Evolutionary conservation across 1,284 basidiomycete genomes (phyloP).

Genomic region (Tilletia caries): DNA sequence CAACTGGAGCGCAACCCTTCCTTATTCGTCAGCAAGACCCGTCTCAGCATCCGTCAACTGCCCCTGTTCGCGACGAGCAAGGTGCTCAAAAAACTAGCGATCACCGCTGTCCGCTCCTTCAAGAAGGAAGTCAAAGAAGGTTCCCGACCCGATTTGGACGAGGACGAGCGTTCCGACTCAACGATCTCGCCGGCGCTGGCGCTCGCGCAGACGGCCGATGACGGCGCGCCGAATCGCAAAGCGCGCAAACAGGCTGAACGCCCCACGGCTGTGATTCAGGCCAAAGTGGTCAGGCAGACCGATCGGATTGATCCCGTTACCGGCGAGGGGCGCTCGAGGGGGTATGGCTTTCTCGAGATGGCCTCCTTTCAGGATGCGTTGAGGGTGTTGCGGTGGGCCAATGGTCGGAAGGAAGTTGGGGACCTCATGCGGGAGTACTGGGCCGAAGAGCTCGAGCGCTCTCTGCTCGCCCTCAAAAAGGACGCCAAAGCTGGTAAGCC

Average conservation of each 20-base stretch:
- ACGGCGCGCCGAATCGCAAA: conserved; percentile 43
- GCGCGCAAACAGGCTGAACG: conserved; percentile 58
- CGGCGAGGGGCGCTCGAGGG: conserved; percentile 79
- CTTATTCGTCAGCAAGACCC: conserved; percentile 87
- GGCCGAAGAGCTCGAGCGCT: conserved; percentile 38
- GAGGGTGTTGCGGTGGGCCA: conserved; percentile 86
- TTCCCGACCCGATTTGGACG: conserved; percentile 63
- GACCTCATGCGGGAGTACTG: conserved; percentile 41
- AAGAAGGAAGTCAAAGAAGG: conserved; percentile 72
- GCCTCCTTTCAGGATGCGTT: conserved; percentile 80
- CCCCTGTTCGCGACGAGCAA: conserved; percentile 86
- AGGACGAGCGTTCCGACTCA: conserved; percentile 67
- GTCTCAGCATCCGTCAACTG: conserved; percentile 86
- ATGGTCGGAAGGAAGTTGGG: conserved; percentile 66
- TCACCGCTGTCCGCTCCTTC: conserved; percentile 76
- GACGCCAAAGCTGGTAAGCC: conserved; percentile 21
- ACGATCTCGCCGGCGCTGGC: conserved; percentile 31
- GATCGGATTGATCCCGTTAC: conserved; percentile 84
- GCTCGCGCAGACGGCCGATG: conserved; percentile 16
- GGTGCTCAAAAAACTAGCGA: conserved; percentile 79
- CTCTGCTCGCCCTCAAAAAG: conserved; percentile 28
- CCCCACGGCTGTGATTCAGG: conserved; percentile 67
- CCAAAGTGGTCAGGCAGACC: conserved; percentile 80
- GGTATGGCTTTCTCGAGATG: conserved; percentile 95
- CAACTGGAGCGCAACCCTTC: conserved; percentile 76